Percentiles rank a stretch among this genome's conserved stretches.
These are phyloP conservation scores for Pogostemon cablin DNA, from an alignment of 257 asterid genomes.

Conservation along the genomic window DNA sequence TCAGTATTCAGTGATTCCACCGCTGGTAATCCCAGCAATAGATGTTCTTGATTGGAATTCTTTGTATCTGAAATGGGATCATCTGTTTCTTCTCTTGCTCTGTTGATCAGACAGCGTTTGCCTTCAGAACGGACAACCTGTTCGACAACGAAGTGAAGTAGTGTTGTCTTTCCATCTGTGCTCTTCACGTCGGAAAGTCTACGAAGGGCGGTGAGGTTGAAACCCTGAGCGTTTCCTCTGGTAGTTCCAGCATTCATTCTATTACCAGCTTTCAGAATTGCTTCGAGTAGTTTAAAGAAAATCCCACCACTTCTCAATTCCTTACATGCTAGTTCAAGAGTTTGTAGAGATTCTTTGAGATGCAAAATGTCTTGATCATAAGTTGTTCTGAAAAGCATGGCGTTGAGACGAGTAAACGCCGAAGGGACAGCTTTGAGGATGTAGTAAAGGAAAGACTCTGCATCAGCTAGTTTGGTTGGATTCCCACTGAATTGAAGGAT, in stretches of 20 bases:
- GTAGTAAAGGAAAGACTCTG: slow-evolving; percentile 80
- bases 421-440: slow-evolving; percentile 71
- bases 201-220: slow-evolving; percentile 60
- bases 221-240: slow-evolving; percentile 85
- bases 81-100: slow-evolving; percentile 7
- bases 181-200: slow-evolving; percentile 72
- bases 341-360: slow-evolving; percentile 67
- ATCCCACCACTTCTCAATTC: slow-evolving; percentile 63
- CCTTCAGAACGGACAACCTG: slow-evolving; percentile 79
- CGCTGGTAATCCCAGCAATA: slow-evolving; percentile 56
- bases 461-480: slow-evolving; percentile 70
- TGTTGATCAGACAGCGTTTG: slow-evolving; percentile 40
- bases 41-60: slow-evolving; percentile 37
- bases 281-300: slow-evolving; percentile 77
- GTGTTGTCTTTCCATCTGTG: slow-evolving; percentile 74
- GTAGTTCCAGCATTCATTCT: slow-evolving; percentile 82
- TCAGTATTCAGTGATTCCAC: slow-evolving; percentile 46
- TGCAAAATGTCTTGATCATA: slow-evolving; percentile 70
- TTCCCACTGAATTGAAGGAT: slow-evolving; percentile 65
- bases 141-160: slow-evolving; percentile 80
- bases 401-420: slow-evolving; percentile 62
- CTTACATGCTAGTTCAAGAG: slow-evolving; percentile 67
- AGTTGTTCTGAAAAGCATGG: slow-evolving; percentile 69
- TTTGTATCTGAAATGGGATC: slow-evolving; percentile 26
- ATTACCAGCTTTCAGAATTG: slow-evolving; percentile 87